A percentile compares a stretch with the other conserved stretches of the same genome.
These are phyloP conservation scores for Kokia cookei DNA, from an alignment of 441 rosid species.

Conservation along the genomic window DNA sequence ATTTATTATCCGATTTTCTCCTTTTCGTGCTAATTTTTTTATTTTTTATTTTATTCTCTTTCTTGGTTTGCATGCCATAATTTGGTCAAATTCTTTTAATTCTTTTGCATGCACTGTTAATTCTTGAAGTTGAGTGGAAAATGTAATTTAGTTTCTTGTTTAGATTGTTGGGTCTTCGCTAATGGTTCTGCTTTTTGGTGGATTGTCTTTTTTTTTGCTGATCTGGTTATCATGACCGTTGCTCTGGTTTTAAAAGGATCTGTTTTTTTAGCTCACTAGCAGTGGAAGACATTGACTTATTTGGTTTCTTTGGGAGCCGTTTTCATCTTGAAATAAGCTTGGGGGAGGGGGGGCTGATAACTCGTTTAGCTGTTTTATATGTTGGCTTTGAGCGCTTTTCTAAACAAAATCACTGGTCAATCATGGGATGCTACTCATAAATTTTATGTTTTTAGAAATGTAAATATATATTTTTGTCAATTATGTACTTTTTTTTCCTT, in stretches of 20 bases:
- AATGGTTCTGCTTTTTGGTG: not conserved
- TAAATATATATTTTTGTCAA: not conserved
- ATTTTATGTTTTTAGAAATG: not conserved
- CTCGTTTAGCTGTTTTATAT: not conserved
- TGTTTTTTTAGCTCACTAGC: not conserved
- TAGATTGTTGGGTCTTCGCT: slow-evolving; percentile 1
- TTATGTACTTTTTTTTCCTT: not conserved
- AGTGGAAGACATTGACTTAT: not conserved
- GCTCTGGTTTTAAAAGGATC: not conserved
- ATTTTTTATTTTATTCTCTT: not conserved
- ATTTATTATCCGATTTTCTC: not conserved
- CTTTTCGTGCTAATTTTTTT: not conserved
- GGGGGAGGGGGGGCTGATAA: not conserved
- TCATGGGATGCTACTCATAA: not conserved
- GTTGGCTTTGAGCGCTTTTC: not conserved
- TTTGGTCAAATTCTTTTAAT: not conserved
- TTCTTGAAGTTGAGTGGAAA: not conserved
- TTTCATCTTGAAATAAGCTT: not conserved
- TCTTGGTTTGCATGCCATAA: not conserved
- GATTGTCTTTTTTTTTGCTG: not conserved
- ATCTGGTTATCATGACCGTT: not conserved
- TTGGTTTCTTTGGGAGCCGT: not conserved
- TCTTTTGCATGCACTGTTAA: not conserved
- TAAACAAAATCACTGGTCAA: not conserved
- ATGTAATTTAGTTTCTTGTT: not conserved